Percentiles rank a stretch among this genome's conserved stretches.
Conservation (phyloP, 106 monocot genomes). For the Dioscorea zingiberensis region DNA sequence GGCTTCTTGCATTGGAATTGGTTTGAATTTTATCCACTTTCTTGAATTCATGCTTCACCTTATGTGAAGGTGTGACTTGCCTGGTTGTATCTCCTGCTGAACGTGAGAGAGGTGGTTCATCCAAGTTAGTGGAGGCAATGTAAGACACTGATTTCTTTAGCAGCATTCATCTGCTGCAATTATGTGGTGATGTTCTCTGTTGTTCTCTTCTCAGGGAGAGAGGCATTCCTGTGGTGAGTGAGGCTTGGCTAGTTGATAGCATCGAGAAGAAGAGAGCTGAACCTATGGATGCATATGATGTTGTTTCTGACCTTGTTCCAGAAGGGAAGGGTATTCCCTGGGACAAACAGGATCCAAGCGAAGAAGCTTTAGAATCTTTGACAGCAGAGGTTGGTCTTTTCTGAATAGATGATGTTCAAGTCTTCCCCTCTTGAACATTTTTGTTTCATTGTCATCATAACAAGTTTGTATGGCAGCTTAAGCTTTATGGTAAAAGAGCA, state of each 20-base stretch:
- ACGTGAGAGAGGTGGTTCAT: constrained; percentile 60
- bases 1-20: background rate
- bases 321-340: constrained; percentile 52
- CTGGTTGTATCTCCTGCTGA: constrained; percentile 59
- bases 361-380: constrained; percentile 48
- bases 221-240: constrained; percentile 63
- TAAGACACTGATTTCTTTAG: constrained; percentile 9
- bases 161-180: background rate
- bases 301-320: constrained; percentile 45
- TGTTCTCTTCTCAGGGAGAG: constrained; percentile 31
- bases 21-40: background rate
- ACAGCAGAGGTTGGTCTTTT: constrained; percentile 33
- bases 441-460: background rate
- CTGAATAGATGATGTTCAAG: background rate
- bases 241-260: constrained; percentile 68
- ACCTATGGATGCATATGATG: constrained; percentile 60
- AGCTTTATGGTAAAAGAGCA: constrained; percentile 62
- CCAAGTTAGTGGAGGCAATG: constrained; percentile 62
- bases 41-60: background rate
- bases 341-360: constrained; percentile 48
- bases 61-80: constrained; percentile 44
- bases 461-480: constrained; percentile 27
- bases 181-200: background rate
- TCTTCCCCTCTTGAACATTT: background rate
- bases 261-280: constrained; percentile 40